phyloP scores from a whole-genome alignment of 2,329 filamentous ascomycete species.

The Arthrinium phaeospermum region DNA sequence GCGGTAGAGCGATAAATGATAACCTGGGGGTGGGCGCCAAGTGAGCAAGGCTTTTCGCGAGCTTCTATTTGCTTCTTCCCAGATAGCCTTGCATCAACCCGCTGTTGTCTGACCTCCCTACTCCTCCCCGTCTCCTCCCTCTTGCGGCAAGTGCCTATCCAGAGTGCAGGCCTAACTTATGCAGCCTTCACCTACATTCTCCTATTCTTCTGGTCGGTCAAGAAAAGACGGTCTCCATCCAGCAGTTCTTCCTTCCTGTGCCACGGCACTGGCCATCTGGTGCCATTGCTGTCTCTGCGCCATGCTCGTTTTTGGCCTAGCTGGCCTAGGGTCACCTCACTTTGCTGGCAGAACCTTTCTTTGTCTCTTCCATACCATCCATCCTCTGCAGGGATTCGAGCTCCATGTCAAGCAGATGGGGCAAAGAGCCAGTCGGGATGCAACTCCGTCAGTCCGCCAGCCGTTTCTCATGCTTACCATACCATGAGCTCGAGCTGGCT shows the following conservation, averaged over 20 bases:
- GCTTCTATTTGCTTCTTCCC: conserved; percentile 12
- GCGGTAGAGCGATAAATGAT: conserved; percentile 1
- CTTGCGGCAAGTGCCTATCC: neutral
- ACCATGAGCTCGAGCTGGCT: neutral
- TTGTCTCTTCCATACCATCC: conserved; percentile 3
- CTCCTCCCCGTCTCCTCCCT: neutral
- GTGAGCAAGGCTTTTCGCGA: conserved; percentile 9
- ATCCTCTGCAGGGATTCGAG: conserved; percentile 5
- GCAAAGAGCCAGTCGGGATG: conserved; percentile 3
- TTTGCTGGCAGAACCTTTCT: conserved; percentile 2
- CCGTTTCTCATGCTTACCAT: conserved; percentile 10
- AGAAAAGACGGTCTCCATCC: conserved; percentile 1
- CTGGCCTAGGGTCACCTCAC: neutral
- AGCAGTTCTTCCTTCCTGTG: neutral
- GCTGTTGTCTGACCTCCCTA: neutral
- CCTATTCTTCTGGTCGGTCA: conserved; percentile 7
- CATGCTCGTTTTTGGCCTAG: neutral
- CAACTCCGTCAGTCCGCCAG: conserved; percentile 12
- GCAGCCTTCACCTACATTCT: neutral
- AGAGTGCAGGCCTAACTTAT: neutral
- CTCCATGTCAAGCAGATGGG: neutral
- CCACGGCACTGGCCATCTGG: conserved; percentile 3
- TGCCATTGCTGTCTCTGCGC: neutral
- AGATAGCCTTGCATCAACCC: conserved; percentile 15
- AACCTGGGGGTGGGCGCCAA: conserved; percentile 13